Evolutionary conservation across 352 stramenopile species (phyloP), one percentile per base, ranked within the genome.

Genomic region (Globisporangium echinulatum): DNA sequence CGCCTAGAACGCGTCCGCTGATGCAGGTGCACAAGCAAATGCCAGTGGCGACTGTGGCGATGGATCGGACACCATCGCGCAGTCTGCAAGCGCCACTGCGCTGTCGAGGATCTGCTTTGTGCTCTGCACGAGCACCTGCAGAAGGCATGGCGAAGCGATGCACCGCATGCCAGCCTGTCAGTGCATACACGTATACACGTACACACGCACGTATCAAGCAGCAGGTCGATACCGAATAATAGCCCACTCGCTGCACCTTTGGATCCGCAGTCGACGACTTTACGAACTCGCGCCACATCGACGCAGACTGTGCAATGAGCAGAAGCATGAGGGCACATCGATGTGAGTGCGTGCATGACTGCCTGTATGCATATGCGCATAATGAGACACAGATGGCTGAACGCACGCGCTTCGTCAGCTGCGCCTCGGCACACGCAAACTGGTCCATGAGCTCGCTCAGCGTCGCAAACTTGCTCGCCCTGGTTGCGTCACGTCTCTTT

Each of bases 361-460:
- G 11, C 40, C 8, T 44, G 11, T 11, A 44, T 44, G 40, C 40
- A 14, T 11, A 44, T 14, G 42, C 4, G 1, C 9, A 15, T 8
- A 14, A 10, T 6, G 42, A 47, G 10, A 47, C 42, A 10, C 49
- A 53, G 4, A 7, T 7, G 7, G 19, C 11, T 44, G 43, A 46
- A 39, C 61, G 17, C 44, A 85, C 76, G 50, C 74, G 71, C 46
- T 86, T 87, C 11, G 72, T 70, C 33, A 88, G 50, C 50, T 90
- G 77, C 11, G 70, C 68, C 54, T 90, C 69, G 5, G 76, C 80
- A 57, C 74, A 86, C 0, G 78, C 74, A 46, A 90, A 79, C 11
- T 83, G 80, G 51, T 70, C 70, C 60, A 90, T 85, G 25, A 77
- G 69, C 4, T 77, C 70, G 33, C 69, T 67, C 50, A 90, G 37